A percentile compares a stretch with the other conserved stretches of the same genome.
These are phyloP conservation scores for Pythium phragmitis DNA, from an alignment of 352 stramenopile species.

Conservation along the genomic window DNA sequence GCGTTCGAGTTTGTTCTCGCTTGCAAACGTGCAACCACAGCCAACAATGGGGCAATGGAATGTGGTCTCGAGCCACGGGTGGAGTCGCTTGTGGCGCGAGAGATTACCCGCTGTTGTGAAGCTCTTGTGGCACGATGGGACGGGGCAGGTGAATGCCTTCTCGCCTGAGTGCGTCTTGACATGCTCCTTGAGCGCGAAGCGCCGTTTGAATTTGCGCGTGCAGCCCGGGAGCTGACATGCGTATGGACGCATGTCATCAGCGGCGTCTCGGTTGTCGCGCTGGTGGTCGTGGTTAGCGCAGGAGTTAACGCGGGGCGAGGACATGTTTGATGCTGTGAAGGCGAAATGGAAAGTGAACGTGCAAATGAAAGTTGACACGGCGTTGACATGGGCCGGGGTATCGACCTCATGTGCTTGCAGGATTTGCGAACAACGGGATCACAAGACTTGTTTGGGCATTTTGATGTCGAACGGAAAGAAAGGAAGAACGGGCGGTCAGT, in stretches of 20 bases:
- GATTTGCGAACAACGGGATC: too few relatives aligned
- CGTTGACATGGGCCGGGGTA: too few relatives aligned
- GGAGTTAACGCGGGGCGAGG: too few relatives aligned
- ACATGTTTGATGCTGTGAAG: too few relatives aligned
- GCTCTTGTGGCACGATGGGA: slow-evolving; percentile 49
- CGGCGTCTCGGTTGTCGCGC: background rate
- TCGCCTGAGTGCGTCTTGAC: slow-evolving; percentile 79
- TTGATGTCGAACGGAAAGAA: too few relatives aligned
- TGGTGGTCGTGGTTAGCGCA: background rate
- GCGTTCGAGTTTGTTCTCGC: slow-evolving; percentile 63
- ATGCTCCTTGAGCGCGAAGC: slow-evolving; percentile 72
- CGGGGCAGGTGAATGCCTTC: slow-evolving; percentile 39
- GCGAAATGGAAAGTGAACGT: too few relatives aligned
- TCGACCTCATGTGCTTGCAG: too few relatives aligned
- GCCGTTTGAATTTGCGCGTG: slow-evolving; percentile 55
- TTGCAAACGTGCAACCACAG: slow-evolving; percentile 51
- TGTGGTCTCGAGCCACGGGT: slow-evolving; percentile 36
- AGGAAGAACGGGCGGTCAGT: too few relatives aligned
- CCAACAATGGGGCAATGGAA: slow-evolving; percentile 18
- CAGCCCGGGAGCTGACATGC: slow-evolving; percentile 49
- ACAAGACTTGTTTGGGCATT: too few relatives aligned
- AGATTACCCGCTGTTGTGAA: slow-evolving; percentile 79
- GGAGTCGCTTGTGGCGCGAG: slow-evolving; percentile 49
- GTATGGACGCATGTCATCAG: background rate
- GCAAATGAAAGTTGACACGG: too few relatives aligned